Conservation (phyloP, 2,329 filamentous ascomycete species). For the Sclerotinia glacialis region DNA sequence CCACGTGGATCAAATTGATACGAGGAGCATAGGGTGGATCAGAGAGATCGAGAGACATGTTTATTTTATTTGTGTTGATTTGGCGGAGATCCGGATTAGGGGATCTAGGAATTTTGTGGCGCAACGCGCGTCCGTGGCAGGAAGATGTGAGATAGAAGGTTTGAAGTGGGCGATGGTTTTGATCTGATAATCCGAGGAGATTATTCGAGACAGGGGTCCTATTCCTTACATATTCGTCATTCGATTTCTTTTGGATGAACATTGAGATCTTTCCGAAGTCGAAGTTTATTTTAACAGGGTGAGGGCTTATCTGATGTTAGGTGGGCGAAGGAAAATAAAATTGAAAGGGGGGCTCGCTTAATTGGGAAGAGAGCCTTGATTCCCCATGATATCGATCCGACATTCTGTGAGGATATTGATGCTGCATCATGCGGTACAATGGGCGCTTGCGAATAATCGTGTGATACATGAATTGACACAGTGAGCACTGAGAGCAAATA, state of each 20-base stretch:
- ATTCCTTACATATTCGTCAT: neutral
- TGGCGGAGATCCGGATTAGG: neutral
- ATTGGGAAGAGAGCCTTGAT: neutral
- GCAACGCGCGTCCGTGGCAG: constrained; percentile 1
- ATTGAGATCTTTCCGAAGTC: neutral
- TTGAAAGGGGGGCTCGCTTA: constrained; percentile 19
- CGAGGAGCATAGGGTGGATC: neutral
- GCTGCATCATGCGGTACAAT: neutral
- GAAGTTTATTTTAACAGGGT: neutral
- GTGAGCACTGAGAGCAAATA: neutral
- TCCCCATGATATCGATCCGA: neutral
- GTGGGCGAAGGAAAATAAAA: neutral
- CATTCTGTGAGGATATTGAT: neutral
- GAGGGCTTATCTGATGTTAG: neutral
- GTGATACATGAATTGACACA: neutral
- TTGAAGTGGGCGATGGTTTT: neutral
- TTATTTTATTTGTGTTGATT: constrained; percentile 2
- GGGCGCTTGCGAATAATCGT: neutral
- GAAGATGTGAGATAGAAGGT: constrained; percentile 3
- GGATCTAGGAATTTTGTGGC: neutral
- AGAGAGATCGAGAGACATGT: neutral
- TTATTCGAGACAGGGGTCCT: neutral
- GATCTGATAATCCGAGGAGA: neutral
- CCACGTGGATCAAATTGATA: neutral
- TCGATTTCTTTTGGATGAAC: neutral